Conservation (phyloP, 2,329 filamentous ascomycete genomes). For the Iodosphaeria phyllophila region DNA sequence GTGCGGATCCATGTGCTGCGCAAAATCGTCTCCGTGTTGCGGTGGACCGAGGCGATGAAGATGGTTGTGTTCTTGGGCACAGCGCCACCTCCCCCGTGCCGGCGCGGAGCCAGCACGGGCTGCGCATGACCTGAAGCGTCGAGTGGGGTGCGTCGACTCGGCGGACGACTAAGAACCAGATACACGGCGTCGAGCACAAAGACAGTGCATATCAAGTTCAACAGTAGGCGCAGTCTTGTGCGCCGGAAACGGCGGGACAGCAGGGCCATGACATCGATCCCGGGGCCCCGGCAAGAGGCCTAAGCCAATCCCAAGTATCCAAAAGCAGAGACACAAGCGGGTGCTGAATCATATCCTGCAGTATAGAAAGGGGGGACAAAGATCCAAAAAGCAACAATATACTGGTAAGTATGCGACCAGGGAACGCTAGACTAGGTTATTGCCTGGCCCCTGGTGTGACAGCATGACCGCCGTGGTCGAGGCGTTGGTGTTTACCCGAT, state of each 20-base stretch:
- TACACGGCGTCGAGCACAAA: constrained; percentile 16
- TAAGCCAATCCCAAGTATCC: no score
- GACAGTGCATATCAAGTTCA: constrained; percentile 13
- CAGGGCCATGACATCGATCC: constrained; percentile 16
- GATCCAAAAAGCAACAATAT: no score
- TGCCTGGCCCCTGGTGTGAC: no score
- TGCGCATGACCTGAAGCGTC: constrained; percentile 7
- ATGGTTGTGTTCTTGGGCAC: constrained; percentile 24
- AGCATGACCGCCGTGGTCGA: no score
- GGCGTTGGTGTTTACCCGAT: no score
- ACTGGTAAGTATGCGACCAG: no score
- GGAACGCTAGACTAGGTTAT: no score
- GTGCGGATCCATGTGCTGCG: constrained; percentile 39
- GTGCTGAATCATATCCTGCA: no score
- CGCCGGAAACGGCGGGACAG: constrained; percentile 16
- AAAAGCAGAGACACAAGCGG: no score
- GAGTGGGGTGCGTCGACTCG: constrained; percentile 12
- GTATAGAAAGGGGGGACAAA: no score
- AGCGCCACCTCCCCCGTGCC: neutral
- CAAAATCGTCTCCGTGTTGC: constrained; percentile 44
- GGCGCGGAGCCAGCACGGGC: constrained; percentile 2
- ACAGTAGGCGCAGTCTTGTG: constrained; percentile 14
- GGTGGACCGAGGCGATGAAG: constrained; percentile 49
- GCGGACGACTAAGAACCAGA: constrained; percentile 13
- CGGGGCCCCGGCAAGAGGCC: no score